Base-by-base conservation (phyloP, 805 yeast genomes). In the Jamesozyma piceae region DNA sequence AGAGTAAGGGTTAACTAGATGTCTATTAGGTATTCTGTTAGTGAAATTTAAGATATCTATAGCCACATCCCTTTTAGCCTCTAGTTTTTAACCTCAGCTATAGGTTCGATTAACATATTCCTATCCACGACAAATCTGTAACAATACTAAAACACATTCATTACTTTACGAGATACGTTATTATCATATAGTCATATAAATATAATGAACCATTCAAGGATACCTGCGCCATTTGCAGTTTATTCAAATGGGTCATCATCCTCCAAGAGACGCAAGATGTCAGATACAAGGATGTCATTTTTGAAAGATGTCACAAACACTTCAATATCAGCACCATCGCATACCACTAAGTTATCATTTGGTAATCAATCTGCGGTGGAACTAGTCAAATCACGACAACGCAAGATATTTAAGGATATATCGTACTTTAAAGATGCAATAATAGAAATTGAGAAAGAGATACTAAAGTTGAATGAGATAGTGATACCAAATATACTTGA, bases 291-390 rank as follows among this genome's bases (percentile, higher is more conserved):
- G n/a, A 24, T 37, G 5, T 28, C 34, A 20, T 10, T 31, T 24
- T 35, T 46, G 11, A 36, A 32, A 19, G 49, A 46, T 28, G 43
- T 46, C 2, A 46, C 49, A 3, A 46, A 45, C 35, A n/a, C n/a
- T 26, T 9, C 28, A 26, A 11, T 8, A 26, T 26, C 11, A 8
- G 28, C 28, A 26, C 28, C n/a, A n/a, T n/a, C n/a, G n/a, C n/a
- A n/a, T n/a, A 14, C 33, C 33, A 30, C 13, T 15, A 41, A 32
- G 15, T n/a, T 47, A 14, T 31, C 48, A 19, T 62, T 54, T 47
- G 63, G 64, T 3, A 63, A 62, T 47, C 59, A 59, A 2, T 44
- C 47, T 4, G 54, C 58, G 2, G 53, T 63, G 3, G 63, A 60
- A 41, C 53, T 55, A 31, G 62, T 61, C 9, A 62, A 61, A 41